Base-by-base conservation (phyloP, 2,329 filamentous ascomycete species). In the Orbilia brochopaga region DNA sequence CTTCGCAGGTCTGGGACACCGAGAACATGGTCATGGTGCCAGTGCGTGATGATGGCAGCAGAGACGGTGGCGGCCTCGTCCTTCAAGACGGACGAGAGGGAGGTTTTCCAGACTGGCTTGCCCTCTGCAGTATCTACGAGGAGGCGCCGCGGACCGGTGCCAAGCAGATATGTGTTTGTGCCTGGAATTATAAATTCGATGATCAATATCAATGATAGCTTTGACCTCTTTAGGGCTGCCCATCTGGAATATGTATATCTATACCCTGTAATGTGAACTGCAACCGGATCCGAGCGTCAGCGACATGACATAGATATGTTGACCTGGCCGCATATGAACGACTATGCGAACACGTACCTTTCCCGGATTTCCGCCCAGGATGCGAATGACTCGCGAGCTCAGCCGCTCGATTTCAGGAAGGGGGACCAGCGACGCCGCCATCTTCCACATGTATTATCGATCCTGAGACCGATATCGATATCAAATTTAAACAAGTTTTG, bases 81-180 rank as follows among this genome's bases (percentile, higher is more conserved):
- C 5, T 82, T 79, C 1, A 97, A 83, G 0, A 88, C 85, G 2
- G 82, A 80, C 74, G 85, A 84, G 37, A 99, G 80, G 0, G 85
- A 84, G 0, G 83, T 79, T 46, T 86, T 83, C 93, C 93, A 99
- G 35, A 85, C 83, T 1, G 87, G 85, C 66, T 83, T 85, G 52
- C 93, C 94, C 79, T 96, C 89, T 54, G 90, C 94, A 0, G 92
- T 96, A 80, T 99, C 94, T 77, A 99, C 87, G 21, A 99, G 85
- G 67, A 97, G 83, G 8, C 94, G 87, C 5, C 81, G 80, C 4
- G 82, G 79, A 2, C 92, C 93, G 5, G 85, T 87, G 67, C 94
- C 94, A 69, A 99, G 78, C 17, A 99, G 85, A 79, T 99, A 99
- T 35, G 94, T 99, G 79, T 99, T 99, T 75, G 94, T 97, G 73